Base-by-base conservation (phyloP, 306 rosid genomes). In the Quillaja saponaria region DNA sequence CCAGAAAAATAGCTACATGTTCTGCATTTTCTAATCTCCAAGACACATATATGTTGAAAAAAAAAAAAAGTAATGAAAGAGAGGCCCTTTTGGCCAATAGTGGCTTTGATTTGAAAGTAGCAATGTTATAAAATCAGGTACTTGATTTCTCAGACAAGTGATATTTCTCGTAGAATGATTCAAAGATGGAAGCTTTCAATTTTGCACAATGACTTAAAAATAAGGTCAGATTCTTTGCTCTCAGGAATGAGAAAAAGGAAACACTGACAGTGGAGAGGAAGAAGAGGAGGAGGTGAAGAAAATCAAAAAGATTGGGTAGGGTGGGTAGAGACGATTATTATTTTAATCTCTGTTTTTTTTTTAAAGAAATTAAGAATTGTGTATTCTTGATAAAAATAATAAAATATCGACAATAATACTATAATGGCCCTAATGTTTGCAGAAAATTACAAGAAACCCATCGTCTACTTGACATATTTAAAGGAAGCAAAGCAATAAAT, bases 241-340 rank as follows among this genome's bases (percentile, higher is more conserved):
- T 65, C 59, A 16, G 63, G 49, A 48, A 61, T 25, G 71, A 34
- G 67, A 66, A 46, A 71, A 61, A 47, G 63, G 45, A 64, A 50
- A 65, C 78, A 78, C 78, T 81, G 89, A 66, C 77, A 81, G 81
- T 76, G 81, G 60, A 71, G 73, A 34, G 49, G 41, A 63, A 42
- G 54, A 41, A 61, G 54, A 17, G 28, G 33, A 49, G 58, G 68
- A 4, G 12, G 51, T 12, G 39, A 46, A 74, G 39, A 46, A 74
- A 76, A 75, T 60, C 61, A 35, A 61, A 33, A 53, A 72, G 78
- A 74, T 68, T 74, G 70, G 86, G 81, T 87, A 76, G 79, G 73
- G 86, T 77, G 90, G 88, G 88, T 81, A 55, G 82, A 14, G 72
- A 61, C 31, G 47, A 66, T 70, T 21, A 56, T 59, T 58, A 74